Conservation (phyloP, 352 stramenopile genomes). For the Pythium guiyangense region DNA sequence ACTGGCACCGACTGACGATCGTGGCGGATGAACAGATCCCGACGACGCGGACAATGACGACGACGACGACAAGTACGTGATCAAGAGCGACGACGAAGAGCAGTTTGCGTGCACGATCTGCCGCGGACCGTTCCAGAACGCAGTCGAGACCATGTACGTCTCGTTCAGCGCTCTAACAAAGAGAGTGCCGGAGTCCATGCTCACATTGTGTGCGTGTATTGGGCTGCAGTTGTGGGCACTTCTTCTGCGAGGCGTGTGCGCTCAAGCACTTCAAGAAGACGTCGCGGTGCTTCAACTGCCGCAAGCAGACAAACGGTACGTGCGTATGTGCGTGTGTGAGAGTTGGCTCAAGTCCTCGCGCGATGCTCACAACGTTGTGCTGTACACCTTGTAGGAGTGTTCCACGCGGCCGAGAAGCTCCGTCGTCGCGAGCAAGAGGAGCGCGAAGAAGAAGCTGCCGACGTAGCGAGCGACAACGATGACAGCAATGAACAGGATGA, state of each 20-base stretch:
- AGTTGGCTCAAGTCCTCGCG: no score
- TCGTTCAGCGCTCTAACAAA: no score
- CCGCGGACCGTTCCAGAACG: conserved; percentile 89
- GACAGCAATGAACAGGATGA: conserved; percentile 4
- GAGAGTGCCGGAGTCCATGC: no score
- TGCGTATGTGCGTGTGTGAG: no score
- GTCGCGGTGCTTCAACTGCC: conserved; percentile 91
- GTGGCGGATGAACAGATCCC: conserved; percentile 17
- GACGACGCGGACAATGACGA: conserved; percentile 41
- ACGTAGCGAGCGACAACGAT: conserved; percentile 10
- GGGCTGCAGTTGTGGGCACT: conserved; percentile 86
- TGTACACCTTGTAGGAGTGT: conserved; percentile 46
- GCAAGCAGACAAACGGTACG: conserved; percentile 90
- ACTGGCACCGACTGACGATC: background rate
- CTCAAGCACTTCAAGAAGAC: conserved; percentile 83
- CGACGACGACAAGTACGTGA: conserved; percentile 58
- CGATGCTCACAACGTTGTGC: background rate
- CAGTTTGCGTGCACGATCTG: conserved; percentile 97
- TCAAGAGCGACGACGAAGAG: conserved; percentile 57
- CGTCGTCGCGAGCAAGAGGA: conserved; percentile 37
- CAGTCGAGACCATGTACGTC: conserved; percentile 88
- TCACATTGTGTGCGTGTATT: background rate
- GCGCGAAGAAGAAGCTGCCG: conserved; percentile 12
- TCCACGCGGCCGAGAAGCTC: conserved; percentile 87
- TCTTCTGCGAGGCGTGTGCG: conserved; percentile 95